Evolutionary conservation across 768 basidiomycete species (phyloP), one percentile per base, ranked within the genome.

Genomic region (Suillus brevipes): DNA sequence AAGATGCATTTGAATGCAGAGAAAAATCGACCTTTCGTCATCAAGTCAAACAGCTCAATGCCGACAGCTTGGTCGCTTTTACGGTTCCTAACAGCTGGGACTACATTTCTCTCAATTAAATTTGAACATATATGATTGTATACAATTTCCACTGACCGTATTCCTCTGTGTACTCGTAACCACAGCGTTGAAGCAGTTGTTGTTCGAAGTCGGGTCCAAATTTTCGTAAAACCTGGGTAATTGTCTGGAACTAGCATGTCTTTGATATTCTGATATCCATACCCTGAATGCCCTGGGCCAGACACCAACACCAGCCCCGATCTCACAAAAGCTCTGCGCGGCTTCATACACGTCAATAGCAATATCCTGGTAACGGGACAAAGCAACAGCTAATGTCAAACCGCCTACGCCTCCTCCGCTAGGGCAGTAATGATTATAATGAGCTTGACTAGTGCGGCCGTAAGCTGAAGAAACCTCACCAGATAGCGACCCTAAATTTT

Each of bases 1-100:
- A 10, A 6, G 18, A 42, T 59, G 38, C 38, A 59, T 25, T 12
- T 4, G 25, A 28, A 34, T 56, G n/a, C 18, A 45, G 25, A 47
- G 1, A 37, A 53, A 38, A 18, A 70, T 77, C 28, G 65, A 87
- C 90, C 89, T 72, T 87, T 83, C 0, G 87, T 85, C 49, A 83
- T 74, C 56, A 90, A 72, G n/a, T 80, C 79, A 50, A 83, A 83
- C 68, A 90, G 83, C 28, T 81, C 79, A n/a, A 81, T 47, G 1
- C 89, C 89, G 45, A 82, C 73, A 1, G 78, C 71, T 67, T 85
- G 83, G 70, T 91, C 88, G 65, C 86, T 84, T 73, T 87, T 89
- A 60, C 90, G 82, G 67, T 84, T 86, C 57, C 75, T 77, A 65
- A 90, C 83, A 7, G 83, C 69, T 1, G 82, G 73, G 14, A 84